Percentiles rank a stretch among this genome's conserved stretches.
phyloP scores from a whole-genome alignment of 305 asterid genomes.

The Rubia tinctorum region DNA sequence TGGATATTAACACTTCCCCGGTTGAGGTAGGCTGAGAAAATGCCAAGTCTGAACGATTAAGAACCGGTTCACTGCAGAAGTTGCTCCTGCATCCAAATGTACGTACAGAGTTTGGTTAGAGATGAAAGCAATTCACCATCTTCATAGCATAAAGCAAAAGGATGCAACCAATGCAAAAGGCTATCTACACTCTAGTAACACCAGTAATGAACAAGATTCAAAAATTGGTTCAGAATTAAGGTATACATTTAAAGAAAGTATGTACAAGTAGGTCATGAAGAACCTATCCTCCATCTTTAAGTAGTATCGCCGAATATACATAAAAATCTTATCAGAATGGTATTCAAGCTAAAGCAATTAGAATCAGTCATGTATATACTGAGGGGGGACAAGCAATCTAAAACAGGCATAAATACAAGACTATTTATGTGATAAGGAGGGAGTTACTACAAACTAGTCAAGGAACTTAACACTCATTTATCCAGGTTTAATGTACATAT shows the following conservation, averaged over 20 bases:
- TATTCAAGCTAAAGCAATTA: not conserved
- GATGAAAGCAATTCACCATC: not conserved
- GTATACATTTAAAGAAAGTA: too few species aligned
- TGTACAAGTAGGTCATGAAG: too few species aligned
- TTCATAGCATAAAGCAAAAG: not conserved
- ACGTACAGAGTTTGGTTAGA: not conserved
- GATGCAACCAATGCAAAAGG: not conserved
- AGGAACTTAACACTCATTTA: not conserved
- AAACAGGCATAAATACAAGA: not conserved
- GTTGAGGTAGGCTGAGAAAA: constrained; percentile 65
- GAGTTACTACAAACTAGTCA: not conserved
- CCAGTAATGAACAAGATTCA: not conserved
- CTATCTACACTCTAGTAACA: not conserved
- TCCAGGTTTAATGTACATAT: constrained; percentile 1
- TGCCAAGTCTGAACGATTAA: constrained; percentile 41
- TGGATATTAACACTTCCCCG: constrained; percentile 56
- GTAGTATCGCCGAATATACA: not conserved
- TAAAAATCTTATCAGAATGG: not conserved
- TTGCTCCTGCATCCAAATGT: constrained; percentile 46
- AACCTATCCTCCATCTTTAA: not conserved
- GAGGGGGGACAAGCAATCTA: not conserved
- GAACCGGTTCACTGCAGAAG: constrained; percentile 42
- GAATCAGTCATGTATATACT: not conserved
- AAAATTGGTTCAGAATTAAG: not conserved
- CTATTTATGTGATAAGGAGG: not conserved